Evolutionary conservation across 2,329 filamentous ascomycete species (phyloP).

Genomic region (Westerdykella sp.): DNA sequence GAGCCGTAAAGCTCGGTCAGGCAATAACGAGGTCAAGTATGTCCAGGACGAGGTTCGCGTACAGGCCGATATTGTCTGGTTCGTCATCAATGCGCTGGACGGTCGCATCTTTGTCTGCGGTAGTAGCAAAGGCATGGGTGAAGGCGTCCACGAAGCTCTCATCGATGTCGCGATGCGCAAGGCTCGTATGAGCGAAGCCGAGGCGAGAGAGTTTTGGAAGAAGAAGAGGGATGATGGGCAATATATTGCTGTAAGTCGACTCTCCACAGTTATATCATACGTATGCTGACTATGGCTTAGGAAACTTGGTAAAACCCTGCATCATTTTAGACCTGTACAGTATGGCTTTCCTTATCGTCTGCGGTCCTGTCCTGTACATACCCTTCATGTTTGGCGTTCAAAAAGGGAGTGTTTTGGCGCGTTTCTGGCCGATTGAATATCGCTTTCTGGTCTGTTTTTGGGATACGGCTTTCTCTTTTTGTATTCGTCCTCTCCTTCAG

Average conservation of each 20-base stretch:
- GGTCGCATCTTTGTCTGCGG: slow-evolving; percentile 95
- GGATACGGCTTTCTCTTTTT: no score
- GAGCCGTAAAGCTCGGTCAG: slow-evolving; percentile 29
- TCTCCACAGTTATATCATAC: not conserved
- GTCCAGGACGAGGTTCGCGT: slow-evolving; percentile 91
- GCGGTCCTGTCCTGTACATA: no score
- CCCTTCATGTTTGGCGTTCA: no score
- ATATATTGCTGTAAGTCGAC: slow-evolving; percentile 69
- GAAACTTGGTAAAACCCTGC: slow-evolving; percentile 7
- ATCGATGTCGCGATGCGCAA: slow-evolving; percentile 89
- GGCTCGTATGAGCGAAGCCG: slow-evolving; percentile 74
- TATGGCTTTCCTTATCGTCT: no score
- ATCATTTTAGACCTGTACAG: not conserved
- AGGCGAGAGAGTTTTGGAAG: slow-evolving; percentile 82
- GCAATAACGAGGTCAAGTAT: slow-evolving; percentile 67
- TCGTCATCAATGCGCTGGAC: slow-evolving; percentile 92
- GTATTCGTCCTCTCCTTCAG: no score
- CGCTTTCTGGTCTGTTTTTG: no score
- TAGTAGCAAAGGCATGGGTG: slow-evolving; percentile 92
- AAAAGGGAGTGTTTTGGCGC: no score
- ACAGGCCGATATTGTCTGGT: slow-evolving; percentile 97
- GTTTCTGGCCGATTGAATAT: no score
- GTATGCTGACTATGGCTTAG: slow-evolving; percentile 1
- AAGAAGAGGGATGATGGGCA: slow-evolving; percentile 88
- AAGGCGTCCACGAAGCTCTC: slow-evolving; percentile 83